phyloP scores from a whole-genome alignment of 2,329 filamentous ascomycete species.

The Colletotrichum sp. region DNA sequence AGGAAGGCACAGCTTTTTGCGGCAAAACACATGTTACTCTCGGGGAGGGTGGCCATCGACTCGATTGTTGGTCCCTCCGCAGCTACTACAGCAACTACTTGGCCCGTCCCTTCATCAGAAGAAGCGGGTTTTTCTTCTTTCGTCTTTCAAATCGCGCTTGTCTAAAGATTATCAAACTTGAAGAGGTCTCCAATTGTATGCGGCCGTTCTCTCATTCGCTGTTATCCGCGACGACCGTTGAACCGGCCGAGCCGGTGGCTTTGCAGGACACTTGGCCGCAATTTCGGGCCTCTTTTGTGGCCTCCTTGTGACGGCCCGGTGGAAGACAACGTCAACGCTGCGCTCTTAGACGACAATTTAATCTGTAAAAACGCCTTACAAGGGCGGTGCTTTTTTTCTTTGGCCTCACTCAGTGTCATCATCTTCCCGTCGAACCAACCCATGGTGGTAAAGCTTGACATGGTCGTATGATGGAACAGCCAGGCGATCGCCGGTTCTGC shows the following conservation, averaged over 20 bases:
- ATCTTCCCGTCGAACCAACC: neutral
- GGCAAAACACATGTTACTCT: neutral
- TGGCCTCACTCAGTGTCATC: neutral
- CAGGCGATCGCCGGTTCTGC: neutral
- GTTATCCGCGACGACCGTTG: neutral
- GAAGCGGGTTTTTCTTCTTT: neutral
- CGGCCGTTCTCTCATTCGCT: neutral
- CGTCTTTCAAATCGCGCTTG: neutral
- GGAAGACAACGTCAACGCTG: neutral
- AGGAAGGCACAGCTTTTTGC: neutral
- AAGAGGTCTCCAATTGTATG: neutral
- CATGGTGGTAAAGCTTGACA: neutral
- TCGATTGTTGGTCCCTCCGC: neutral
- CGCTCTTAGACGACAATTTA: neutral
- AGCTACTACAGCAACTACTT: neutral
- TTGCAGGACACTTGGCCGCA: slow-evolving; percentile 18
- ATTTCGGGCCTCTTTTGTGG: slow-evolving; percentile 17
- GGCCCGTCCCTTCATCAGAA: neutral
- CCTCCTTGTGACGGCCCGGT: slow-evolving; percentile 1
- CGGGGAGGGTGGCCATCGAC: neutral
- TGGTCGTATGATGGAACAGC: neutral
- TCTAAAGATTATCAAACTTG: neutral
- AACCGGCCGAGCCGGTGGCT: slow-evolving; percentile 2
- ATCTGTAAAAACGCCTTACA: slow-evolving; percentile 9
- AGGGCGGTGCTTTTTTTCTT: neutral